phyloP scores from a whole-genome alignment of 352 stramenopile genomes.

The Globisporangium perplexum region DNA sequence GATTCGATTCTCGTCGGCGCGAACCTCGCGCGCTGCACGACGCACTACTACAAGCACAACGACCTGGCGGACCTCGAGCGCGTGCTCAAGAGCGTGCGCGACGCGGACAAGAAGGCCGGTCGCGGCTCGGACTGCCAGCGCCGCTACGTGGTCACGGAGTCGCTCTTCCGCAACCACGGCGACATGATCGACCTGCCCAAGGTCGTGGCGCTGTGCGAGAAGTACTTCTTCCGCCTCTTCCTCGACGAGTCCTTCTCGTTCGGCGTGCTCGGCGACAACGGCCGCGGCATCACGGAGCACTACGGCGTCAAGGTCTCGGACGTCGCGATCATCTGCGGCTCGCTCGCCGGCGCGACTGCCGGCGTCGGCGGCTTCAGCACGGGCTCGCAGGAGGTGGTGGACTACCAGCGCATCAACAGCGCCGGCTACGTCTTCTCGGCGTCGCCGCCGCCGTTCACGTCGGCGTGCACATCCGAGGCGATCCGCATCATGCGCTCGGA shows the following conservation, averaged over 20 bases:
- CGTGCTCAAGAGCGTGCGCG: constrained; percentile 84
- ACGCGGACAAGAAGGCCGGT: constrained; percentile 86
- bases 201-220: constrained; percentile 90
- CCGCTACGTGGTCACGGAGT: constrained; percentile 97
- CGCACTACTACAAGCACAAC: constrained; percentile 98
- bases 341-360: constrained; percentile 90
- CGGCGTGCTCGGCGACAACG: constrained; percentile 91
- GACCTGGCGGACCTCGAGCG: constrained; percentile 94
- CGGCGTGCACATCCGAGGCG: constrained; percentile 80
- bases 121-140: constrained; percentile 84
- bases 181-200: constrained; percentile 93
- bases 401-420: constrained; percentile 97
- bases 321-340: constrained; percentile 95
- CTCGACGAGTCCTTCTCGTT: constrained; percentile 92
- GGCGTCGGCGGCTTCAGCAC: constrained; percentile 96
- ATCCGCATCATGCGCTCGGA: constrained; percentile 83
- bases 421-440: constrained; percentile 98
- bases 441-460: constrained; percentile 96
- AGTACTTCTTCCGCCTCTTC: constrained; percentile 85
- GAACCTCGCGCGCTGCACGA: constrained; percentile 90
- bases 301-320: constrained; percentile 64
- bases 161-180: constrained; percentile 96
- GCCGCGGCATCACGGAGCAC: constrained; percentile 82
- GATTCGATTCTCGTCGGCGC: constrained; percentile 94
- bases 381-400: constrained; percentile 94